Base-by-base conservation (phyloP, 768 basidiomycete genomes). In the Tricholoma saponaceum region DNA sequence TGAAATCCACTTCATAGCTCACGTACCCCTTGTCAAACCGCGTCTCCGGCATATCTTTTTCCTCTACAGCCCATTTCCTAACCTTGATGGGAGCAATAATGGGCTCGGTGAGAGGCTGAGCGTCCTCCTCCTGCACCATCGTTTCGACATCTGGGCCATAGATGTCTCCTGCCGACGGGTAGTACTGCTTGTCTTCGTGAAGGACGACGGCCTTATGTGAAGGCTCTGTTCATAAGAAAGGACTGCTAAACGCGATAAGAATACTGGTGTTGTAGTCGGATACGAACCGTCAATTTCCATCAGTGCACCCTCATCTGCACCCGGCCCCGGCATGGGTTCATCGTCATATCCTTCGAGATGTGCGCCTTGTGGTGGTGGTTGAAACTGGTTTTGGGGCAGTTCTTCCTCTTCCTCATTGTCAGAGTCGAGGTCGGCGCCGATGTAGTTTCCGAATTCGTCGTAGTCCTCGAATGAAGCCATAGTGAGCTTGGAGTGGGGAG, bases 151-250 rank as follows among this genome's bases (percentile, higher is more conserved):
- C 97, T 37, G 84, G 78, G 2, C 97, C 97, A 71, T 99, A 99
- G 1, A 95, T 85, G 16, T 98, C 94, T 55, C 79, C 79, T 1
- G 97, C 96, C 13, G 90, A 89, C 13, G 94, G 92, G 70, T 99
- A 99, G 72, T 99, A 98, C 71, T 94, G 91, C 73, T 99, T 99
- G 75, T 99, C 91, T 70, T 98, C 97, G 66, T 98, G 96, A 46
- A 98, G 78, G 44, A 98, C 71, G 18, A 94, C 89, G 51, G 91
- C 91, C 59, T 87, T 91, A 62, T 90, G 88, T 30, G 79, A 72
- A 41, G 91, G 89, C 64, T 88, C 92, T 91, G 64, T 44, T 53
- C 18, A 50, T 47, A 61, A 51, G 25, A 28, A 47, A 50, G 7
- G 28, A 23, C 62, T 63, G 58, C 44, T 68, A 54, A 59, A 66